Base-by-base conservation (phyloP, 2,329 filamentous ascomycete genomes). In the Dactylellina drechsleri region DNA sequence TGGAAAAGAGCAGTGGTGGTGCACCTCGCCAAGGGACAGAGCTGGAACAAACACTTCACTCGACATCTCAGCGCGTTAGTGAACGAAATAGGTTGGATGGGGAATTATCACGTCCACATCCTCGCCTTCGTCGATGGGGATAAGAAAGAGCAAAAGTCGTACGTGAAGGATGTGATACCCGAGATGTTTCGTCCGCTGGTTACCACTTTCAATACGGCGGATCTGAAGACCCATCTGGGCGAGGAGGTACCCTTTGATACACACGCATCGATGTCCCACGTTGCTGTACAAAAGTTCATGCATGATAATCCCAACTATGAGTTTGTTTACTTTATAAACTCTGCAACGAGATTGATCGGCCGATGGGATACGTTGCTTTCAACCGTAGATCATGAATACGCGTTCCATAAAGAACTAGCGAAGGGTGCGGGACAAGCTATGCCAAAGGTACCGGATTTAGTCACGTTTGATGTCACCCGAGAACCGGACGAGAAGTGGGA, bases 221-320 rank as follows among this genome's bases (percentile, higher is more conserved):
- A 75, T 31, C 16, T 75, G 18, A 66, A 67, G 31, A 54, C 52
- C 2, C 53, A 58, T 16, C 45, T 75, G 23, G 71, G 71, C 12
- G 52, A 67, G 15, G 59, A 60, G 8, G 71, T 68, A 1, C 58
- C 71, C 7, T 75, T 68, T 28, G 58, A 68, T 18, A 68, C 59
- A 8, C 68, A 68, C 41, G 64, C 61, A 8, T 26, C 28, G 43
- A 75, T 68, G 45, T 64, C 56, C 13, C 71, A 75, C 28, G 71
- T 75, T 31, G 71, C 71, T 4, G 53, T 68, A 6, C 71, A 75
- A 23, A 68, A 50, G 40, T 75, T 75, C 26, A 75, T 75, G 71
- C 58, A 57, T n/a, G 71, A 75, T n/a, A 28, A 75, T 18, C 18
- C 64, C 2, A 64, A 59, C 0, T 75, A 75, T 26, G 64, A 75